Evolutionary conservation across 2,329 filamentous ascomycete genomes (phyloP), one percentile per base, ranked within the genome.

Genomic region (Penicillium sp.): DNA sequence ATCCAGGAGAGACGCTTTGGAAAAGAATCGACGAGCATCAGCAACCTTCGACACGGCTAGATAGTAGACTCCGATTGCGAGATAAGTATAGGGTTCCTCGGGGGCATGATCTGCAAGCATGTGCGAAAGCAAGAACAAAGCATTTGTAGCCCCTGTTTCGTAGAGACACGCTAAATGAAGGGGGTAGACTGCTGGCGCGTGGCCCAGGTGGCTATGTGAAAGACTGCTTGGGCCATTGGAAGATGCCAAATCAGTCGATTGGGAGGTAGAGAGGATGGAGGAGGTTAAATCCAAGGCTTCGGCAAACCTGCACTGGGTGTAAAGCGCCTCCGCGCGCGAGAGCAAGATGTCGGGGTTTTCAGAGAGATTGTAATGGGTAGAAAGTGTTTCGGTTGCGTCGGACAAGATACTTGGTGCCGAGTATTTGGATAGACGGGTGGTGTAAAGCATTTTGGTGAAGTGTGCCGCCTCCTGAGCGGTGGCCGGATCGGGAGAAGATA

Each of bases 1-100:
- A 73, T 99, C 93, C 89, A 99, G 94, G 82, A 98, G 90, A 66
- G 92, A 96, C 4, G 96, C 91, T 78, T 99, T 99, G 71, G 92
- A 96, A 77, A 99, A 99, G 81, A 95, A 99, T 42, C 94, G 88
- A 11, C 95, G 88, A 10, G 96, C 93, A 78, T 99, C 95, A 3
- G 95, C 90, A 60, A 99, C 92, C 71, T 93, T 93, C 68, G 88
- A 87, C 56, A 93, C 97, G 16, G 89, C 84, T 65, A 98, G 88
- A 77, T 99, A 99, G 81, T 98, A 99, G 33, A 93, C 89, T 11
- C 93, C 95, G 11, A 99, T 94, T 0, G 95, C 95, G 28, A 99
- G 85, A 89, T 95, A 99, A 1, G 93, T 90, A 75, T 90, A 92
- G 0, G 95, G 89, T 76, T 98, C 93, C 61, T 95, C 89, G 0